These are phyloP conservation scores for Dipteronia dyeriana DNA, from an alignment of 345 rosid species.

Conservation along the genomic window DNA sequence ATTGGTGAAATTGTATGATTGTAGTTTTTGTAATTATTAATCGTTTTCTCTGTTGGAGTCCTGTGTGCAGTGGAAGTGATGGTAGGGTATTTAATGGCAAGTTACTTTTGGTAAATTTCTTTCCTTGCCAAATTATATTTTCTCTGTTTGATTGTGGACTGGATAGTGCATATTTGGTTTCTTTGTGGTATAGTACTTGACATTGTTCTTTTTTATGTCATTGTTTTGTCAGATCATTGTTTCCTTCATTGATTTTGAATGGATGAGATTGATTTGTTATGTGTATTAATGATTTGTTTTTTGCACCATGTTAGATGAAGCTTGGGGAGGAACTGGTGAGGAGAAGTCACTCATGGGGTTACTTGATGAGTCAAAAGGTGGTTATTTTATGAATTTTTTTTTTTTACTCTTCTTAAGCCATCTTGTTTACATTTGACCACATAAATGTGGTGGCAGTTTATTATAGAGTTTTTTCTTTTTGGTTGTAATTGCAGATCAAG, in stretches of 20 bases:
- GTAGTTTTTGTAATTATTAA: not conserved
- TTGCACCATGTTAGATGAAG: constrained; percentile 26
- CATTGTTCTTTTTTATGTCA: not conserved
- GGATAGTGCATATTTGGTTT: not conserved
- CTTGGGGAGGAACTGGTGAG: constrained; percentile 31
- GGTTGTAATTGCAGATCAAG: constrained; percentile 34
- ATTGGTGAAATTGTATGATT: not conserved
- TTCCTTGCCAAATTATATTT: not conserved
- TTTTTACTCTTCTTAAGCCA: not conserved
- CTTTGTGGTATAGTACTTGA: not conserved
- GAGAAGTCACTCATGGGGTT: constrained; percentile 29
- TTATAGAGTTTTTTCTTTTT: not conserved
- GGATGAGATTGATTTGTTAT: not conserved
- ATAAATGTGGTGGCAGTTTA: not conserved
- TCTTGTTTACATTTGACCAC: not conserved
- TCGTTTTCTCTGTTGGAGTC: not conserved
- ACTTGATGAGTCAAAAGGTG: constrained; percentile 47
- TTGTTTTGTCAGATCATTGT: not conserved
- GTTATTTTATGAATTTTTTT: not conserved
- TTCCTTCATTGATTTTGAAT: not conserved
- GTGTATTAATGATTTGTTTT: constrained; percentile 8
- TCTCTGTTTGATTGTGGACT: not conserved
- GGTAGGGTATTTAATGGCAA: not conserved
- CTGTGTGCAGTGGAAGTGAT: not conserved
- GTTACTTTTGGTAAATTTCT: not conserved